Evolutionary conservation across 23 red algal genomes (phyloP).

Genomic region (Porphyridium purpureum): DNA sequence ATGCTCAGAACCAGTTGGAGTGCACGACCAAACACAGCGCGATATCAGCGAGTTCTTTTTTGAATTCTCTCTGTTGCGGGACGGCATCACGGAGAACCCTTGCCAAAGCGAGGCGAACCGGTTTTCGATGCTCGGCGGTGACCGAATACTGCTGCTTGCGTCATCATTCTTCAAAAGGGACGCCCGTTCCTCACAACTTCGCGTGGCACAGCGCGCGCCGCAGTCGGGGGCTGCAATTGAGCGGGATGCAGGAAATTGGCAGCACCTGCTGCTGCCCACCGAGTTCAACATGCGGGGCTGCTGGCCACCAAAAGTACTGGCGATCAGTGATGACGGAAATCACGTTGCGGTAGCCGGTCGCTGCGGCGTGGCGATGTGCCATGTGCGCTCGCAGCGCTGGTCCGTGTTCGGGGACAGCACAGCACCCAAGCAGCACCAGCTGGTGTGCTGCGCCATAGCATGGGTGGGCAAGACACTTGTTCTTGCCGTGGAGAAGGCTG

Average conservation of each 20-base stretch:
- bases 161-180: too few species aligned
- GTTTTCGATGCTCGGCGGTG: constrained; percentile 42
- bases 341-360: constrained; percentile 74
- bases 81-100: background rate
- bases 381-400: constrained; percentile 49
- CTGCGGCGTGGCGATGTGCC: constrained; percentile 64
- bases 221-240: constrained; percentile 3
- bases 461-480: constrained; percentile 67
- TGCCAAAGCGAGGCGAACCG: constrained; percentile 46
- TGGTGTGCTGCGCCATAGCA: constrained; percentile 63
- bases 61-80: constrained; percentile 2
- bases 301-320: constrained; percentile 56
- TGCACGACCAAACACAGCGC: too few species aligned
- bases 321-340: constrained; percentile 32
- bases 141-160: constrained; percentile 44
- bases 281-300: constrained; percentile 44
- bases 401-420: constrained; percentile 44
- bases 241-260: constrained; percentile 7
- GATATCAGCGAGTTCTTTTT: background rate
- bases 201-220: too few species aligned
- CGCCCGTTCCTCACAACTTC: too few species aligned
- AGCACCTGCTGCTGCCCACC: constrained; percentile 41
- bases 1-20: too few species aligned
- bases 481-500: constrained; percentile 20
- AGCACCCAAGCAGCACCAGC: constrained; percentile 13